These are phyloP conservation scores for Willaertia magna DNA, from an alignment of 208 protist genomes.

Conservation along the genomic window DNA sequence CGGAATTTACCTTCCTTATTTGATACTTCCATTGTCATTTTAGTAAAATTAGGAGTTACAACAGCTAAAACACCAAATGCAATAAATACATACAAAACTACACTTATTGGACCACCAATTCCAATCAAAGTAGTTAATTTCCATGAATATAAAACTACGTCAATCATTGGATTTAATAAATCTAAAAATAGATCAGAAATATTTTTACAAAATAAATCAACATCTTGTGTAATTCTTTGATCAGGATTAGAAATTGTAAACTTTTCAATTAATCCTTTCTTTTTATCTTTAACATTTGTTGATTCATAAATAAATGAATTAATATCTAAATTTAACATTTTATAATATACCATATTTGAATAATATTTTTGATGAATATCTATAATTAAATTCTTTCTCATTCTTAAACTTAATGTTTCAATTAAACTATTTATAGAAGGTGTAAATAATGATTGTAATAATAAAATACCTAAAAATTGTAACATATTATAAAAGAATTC, in stretches of 20 bases:
- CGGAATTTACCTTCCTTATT: slow-evolving; percentile 2
- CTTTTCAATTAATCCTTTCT: too few species aligned
- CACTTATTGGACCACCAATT: neutral
- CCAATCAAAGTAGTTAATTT: neutral
- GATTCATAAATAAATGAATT: too few species aligned
- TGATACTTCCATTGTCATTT: neutral
- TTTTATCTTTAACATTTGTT: too few species aligned
- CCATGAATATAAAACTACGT: neutral
- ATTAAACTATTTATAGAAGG: neutral
- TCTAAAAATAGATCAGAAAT: neutral
- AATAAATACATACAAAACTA: neutral
- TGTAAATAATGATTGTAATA: neutral
- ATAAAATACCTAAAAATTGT: neutral
- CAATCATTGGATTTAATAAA: neutral
- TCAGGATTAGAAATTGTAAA: too few species aligned
- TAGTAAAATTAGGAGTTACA: slow-evolving; percentile 2
- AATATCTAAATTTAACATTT: neutral
- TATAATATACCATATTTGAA: slow-evolving; percentile 1
- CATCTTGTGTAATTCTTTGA: slow-evolving; percentile 10
- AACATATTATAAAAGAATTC: neutral
- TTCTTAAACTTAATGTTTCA: neutral
- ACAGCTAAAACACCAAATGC: neutral
- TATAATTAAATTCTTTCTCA: slow-evolving; percentile 4
- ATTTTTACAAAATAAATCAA: neutral
- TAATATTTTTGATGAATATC: neutral